These are phyloP conservation scores for Xylaria sp. DNA, from an alignment of 2,329 filamentous ascomycete species.

Conservation along the genomic window DNA sequence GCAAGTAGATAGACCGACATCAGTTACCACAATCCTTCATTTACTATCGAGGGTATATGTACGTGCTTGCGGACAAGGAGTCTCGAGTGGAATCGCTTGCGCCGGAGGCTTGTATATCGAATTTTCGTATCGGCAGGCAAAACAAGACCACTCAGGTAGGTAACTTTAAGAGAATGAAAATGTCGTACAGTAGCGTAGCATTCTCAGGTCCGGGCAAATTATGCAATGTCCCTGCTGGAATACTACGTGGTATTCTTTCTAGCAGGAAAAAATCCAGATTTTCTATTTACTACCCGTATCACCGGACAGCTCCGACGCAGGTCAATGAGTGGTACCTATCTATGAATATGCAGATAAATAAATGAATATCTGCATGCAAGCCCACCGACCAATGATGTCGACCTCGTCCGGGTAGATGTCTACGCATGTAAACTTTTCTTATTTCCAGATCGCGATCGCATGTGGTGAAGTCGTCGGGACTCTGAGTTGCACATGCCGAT, in stretches of 20 bases:
- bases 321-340: not conserved
- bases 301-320: slow-evolving; percentile 8
- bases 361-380: slow-evolving; percentile 12
- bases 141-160: not conserved
- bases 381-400: slow-evolving; percentile 5
- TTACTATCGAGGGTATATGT: not conserved
- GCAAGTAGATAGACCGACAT: not conserved
- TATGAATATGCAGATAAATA: slow-evolving; percentile 9
- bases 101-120: slow-evolving; percentile 5
- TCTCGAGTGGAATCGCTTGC: not conserved
- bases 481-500: not conserved
- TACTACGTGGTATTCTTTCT: slow-evolving; percentile 6
- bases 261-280: not conserved
- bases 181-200: slow-evolving; percentile 4
- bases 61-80: not conserved
- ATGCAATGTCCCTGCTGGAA: not conserved
- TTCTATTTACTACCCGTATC: not conserved
- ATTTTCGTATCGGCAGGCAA: not conserved
- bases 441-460: not conserved
- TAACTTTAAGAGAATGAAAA: not conserved
- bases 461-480: not conserved
- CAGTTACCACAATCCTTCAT: not conserved
- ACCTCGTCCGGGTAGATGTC: not conserved
- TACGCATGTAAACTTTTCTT: slow-evolving; percentile 9
- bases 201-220: slow-evolving; percentile 10